Evolutionary conservation across 176 grass and related monocot genomes (phyloP).

Genomic region (Typha latifolia): DNA sequence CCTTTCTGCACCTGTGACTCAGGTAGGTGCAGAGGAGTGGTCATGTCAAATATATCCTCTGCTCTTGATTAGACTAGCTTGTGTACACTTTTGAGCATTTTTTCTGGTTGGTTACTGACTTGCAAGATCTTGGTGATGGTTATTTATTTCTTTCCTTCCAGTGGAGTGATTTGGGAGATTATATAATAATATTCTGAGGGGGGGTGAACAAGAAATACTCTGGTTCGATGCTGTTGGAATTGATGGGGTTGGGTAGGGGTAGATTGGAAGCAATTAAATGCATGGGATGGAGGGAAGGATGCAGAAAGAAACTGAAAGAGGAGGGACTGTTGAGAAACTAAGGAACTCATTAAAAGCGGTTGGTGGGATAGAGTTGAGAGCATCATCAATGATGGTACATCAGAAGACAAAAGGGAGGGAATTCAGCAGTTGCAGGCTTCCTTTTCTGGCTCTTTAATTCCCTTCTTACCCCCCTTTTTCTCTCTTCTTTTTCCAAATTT

Average conservation of each 20-base stretch:
- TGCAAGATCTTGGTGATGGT: not conserved
- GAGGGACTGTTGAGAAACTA: slow-evolving; percentile 4
- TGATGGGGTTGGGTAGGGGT: slow-evolving; percentile 34
- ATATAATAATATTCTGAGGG: too few relatives aligned
- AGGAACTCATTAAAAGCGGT: slow-evolving; percentile 2
- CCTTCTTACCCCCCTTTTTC: not conserved
- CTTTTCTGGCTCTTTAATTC: not conserved
- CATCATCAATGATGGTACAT: slow-evolving; percentile 42
- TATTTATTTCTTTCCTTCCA: too few relatives aligned
- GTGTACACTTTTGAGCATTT: not conserved
- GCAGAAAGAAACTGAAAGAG: not conserved
- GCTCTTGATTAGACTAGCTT: not conserved
- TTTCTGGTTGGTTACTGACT: not conserved
- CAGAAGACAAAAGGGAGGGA: slow-evolving; percentile 51
- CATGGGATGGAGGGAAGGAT: slow-evolving; percentile 1
- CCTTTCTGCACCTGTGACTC: not conserved
- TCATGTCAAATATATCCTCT: not conserved
- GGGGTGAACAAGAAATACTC: too few relatives aligned
- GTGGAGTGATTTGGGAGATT: too few relatives aligned
- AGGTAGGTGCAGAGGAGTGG: not conserved
- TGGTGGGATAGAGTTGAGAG: slow-evolving; percentile 24
- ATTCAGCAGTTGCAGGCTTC: slow-evolving; percentile 13
- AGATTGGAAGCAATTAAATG: slow-evolving; percentile 40
- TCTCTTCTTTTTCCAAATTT: not conserved
- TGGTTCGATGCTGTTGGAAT: not conserved